A percentile compares a stretch with the other conserved stretches of the same genome.
phyloP scores from a whole-genome alignment of 768 basidiomycete genomes.

The Serendipita sp. region DNA sequence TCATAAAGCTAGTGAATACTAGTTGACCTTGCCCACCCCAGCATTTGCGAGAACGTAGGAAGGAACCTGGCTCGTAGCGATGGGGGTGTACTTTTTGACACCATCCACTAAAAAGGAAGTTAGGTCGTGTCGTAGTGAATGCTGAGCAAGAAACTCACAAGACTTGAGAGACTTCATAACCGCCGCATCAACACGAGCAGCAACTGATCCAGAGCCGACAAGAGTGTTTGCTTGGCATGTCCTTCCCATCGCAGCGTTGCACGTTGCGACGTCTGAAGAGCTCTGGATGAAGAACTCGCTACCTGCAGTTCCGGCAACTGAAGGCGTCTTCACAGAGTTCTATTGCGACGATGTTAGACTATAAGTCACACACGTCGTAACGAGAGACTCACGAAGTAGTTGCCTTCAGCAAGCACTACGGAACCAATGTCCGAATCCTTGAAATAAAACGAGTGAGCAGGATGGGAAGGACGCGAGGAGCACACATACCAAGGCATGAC shows the following conservation, averaged over 20 bases:
- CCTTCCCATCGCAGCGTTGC: not conserved
- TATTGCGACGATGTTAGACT: not conserved
- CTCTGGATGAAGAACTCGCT: not conserved
- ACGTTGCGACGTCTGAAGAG: not conserved
- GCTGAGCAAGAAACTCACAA: not conserved
- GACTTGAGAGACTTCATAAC: not conserved
- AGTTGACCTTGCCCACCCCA: conserved; percentile 6
- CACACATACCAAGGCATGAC: conserved; percentile 6
- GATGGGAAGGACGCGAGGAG: not conserved
- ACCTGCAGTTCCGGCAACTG: conserved; percentile 1
- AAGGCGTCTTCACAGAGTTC: conserved; percentile 6
- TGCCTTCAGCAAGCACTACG: conserved; percentile 1
- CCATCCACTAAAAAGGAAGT: not conserved
- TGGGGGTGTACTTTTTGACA: not conserved
- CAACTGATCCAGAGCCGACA: not conserved
- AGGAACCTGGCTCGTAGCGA: not conserved
- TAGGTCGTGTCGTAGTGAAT: not conserved
- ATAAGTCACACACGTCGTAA: not conserved
- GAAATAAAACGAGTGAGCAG: not conserved
- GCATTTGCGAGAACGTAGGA: conserved; percentile 7
- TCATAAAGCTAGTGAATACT: no score
- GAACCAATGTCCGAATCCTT: not conserved
- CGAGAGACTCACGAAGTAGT: conserved; percentile 2
- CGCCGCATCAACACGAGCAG: not conserved
- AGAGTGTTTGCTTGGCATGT: conserved; percentile 7